Conservation (phyloP, 768 basidiomycete species). For the Suillus ampliporus region DNA sequence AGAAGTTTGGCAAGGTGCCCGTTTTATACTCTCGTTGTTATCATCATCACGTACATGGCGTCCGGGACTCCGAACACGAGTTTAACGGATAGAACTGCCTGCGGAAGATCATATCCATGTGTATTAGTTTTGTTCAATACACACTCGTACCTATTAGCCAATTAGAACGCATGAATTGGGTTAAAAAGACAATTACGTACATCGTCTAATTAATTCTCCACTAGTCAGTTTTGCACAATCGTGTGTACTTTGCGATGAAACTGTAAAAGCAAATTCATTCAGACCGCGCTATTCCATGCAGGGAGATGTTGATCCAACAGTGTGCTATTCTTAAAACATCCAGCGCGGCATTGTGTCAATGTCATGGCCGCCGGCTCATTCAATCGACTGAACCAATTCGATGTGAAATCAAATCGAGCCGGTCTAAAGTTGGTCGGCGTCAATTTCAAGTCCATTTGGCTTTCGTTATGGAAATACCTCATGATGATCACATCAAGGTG, state of each 20-base stretch:
- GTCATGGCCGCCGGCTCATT: constrained; percentile 5
- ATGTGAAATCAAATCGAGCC: constrained; percentile 4
- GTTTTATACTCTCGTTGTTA: constrained; percentile 29
- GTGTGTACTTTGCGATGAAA: constrained; percentile 6
- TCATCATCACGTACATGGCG: constrained; percentile 5
- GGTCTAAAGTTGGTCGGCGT: constrained; percentile 4
- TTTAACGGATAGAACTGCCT: constrained; percentile 10
- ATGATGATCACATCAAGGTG: constrained; percentile 10
- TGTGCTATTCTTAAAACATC: constrained; percentile 1
- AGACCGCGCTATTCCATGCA: constrained; percentile 16
- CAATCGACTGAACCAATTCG: constrained; percentile 1
- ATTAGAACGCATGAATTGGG: constrained; percentile 15
- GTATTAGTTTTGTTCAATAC: constrained; percentile 1
- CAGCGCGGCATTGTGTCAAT: background rate
- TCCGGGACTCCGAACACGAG: constrained; percentile 12
- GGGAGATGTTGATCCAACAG: constrained; percentile 7
- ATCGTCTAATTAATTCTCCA: background rate
- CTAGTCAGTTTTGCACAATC: background rate
- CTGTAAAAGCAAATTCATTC: constrained; percentile 8
- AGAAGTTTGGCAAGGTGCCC: background rate
- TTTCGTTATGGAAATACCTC: constrained; percentile 5
- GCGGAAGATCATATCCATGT: background rate
- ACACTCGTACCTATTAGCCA: constrained; percentile 7
- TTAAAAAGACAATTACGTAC: constrained; percentile 6
- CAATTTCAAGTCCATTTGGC: constrained; percentile 6